phyloP scores from a whole-genome alignment of 345 rosid species.

The Rhodamnia rubescens region DNA sequence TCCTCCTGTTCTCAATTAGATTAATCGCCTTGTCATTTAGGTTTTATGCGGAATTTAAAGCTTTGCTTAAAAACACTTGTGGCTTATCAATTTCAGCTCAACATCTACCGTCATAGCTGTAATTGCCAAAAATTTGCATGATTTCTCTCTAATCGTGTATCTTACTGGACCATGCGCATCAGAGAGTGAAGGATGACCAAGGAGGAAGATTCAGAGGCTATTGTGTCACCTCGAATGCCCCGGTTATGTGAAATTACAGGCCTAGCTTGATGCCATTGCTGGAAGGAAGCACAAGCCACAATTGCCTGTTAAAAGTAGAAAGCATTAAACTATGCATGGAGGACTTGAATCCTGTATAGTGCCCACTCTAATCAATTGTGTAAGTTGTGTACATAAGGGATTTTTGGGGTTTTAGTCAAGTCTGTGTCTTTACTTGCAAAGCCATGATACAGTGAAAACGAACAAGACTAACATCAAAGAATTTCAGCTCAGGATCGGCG shows the following conservation, averaged over 20 bases:
- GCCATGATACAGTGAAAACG: neutral
- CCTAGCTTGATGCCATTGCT: neutral
- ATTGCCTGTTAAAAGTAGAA: neutral
- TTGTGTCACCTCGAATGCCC: neutral
- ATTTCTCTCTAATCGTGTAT: neutral
- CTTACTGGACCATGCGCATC: neutral
- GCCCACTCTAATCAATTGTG: neutral
- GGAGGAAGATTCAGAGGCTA: neutral
- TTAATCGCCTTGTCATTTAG: neutral
- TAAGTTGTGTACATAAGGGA: neutral
- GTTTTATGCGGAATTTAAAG: neutral
- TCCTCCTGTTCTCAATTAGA: neutral
- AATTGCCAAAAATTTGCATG: neutral
- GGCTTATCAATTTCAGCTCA: neutral
- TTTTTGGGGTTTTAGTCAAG: neutral
- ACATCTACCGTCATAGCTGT: neutral
- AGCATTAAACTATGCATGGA: neutral
- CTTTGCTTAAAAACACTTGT: neutral
- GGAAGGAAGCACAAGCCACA: neutral
- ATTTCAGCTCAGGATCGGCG: constrained; percentile 17
- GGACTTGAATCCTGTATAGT: neutral
- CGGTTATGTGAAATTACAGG: neutral
- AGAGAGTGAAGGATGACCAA: neutral
- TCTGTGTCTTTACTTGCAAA: neutral
- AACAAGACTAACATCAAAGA: constrained; percentile 1